Evolutionary conservation across 2,329 filamentous ascomycete genomes (phyloP), one percentile per base, ranked within the genome.

Genomic region (Fusarium sp.): DNA sequence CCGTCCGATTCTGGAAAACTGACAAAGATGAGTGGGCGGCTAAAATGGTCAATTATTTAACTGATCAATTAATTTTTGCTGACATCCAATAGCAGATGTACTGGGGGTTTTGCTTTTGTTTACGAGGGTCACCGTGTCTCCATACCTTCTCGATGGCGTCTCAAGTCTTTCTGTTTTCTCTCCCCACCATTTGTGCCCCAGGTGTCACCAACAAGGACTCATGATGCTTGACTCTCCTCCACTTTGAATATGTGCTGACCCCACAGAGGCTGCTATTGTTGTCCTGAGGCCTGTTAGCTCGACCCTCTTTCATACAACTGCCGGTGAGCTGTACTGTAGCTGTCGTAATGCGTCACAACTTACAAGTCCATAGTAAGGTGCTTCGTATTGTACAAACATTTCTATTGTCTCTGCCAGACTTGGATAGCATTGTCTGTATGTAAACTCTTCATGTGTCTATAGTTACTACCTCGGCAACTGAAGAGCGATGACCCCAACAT

Each of bases 271-370:
- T 71, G 57, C 62, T 69, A 69, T 74, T 70, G 69, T 65, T 72
- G 59, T 74, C 57, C 74, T 62, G 66, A 72, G 75, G 66, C 60
- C 66, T 74, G 53, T 75, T 74, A 69, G 67, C 48, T 48, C 42
- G 72, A 70, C 68, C 72, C 72, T 74, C 72, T 75, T 59, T 69
- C 63, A 51, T 39, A 66, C 72, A 74, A 74, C 60, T 74, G 72
- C 72, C 72, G 72, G 45, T 38, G 22, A 57, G 44, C 55, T 65
- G 63, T 32, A 39, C 55, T 65, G 63, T 32, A 39, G 36, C 36
- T 72, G 59, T 64, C 47, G 56, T 60, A 53, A 61, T 75, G 64
- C 45, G 36, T 73, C 63, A 62, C 56, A 18, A 26, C 54, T 57
- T 60, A 24, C 14, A 59, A 18, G 41, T 50, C 42, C 44, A 48